phyloP scores from a whole-genome alignment of 768 basidiomycete genomes.

The Mycena metata region DNA sequence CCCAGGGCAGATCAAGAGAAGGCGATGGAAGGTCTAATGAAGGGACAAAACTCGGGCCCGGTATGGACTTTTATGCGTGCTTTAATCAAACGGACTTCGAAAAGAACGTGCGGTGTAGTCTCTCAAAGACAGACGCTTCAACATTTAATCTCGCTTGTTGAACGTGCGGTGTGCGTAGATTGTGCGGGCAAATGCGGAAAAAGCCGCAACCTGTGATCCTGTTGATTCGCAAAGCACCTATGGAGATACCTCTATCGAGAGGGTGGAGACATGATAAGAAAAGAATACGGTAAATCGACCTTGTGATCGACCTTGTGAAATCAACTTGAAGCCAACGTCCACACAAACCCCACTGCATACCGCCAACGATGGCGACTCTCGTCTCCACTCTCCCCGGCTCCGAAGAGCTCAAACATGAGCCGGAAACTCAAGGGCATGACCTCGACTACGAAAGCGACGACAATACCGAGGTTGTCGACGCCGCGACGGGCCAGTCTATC shows the following conservation, averaged over 20 bases:
- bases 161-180: conserved; percentile 3
- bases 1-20: conserved; percentile 16
- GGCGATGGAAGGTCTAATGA: conserved; percentile 12
- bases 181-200: conserved; percentile 12
- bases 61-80: conserved; percentile 7
- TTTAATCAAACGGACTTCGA: not conserved
- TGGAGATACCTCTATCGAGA: conserved; percentile 11
- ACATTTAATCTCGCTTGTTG: too few relatives aligned
- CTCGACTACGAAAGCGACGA: conserved; percentile 27
- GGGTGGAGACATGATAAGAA: conserved; percentile 12
- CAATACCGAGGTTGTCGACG: conserved; percentile 28
- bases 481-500: conserved; percentile 24
- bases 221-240: conserved; percentile 21
- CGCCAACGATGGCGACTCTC: conserved; percentile 28
- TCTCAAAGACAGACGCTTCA: too few relatives aligned
- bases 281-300: conserved; percentile 18
- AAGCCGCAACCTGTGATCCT: conserved; percentile 14
- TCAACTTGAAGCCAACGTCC: too few relatives aligned
- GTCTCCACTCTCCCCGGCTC: conserved; percentile 30
- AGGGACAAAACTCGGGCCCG: conserved; percentile 19
- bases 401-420: conserved; percentile 28
- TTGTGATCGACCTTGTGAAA: conserved; percentile 25
- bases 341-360: conserved; percentile 20
- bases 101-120: conserved; percentile 5
- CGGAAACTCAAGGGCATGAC: conserved; percentile 24